These are phyloP conservation scores for Tuber indicum DNA, from an alignment of 495 filamentous ascomycete genomes.

Conservation along the genomic window DNA sequence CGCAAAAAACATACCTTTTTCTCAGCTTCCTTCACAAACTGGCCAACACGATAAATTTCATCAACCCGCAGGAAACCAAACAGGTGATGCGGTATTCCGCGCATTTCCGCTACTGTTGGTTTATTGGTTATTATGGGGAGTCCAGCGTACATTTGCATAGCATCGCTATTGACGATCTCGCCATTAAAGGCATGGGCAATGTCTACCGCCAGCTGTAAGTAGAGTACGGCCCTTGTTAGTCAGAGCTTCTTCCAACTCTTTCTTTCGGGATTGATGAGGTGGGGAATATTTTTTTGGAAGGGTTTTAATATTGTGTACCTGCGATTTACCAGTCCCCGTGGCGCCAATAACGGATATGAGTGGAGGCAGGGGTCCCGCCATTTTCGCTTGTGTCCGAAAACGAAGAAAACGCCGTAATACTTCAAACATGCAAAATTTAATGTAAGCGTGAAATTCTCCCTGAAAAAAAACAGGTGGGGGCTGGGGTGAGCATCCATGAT, in stretches of 20 bases:
- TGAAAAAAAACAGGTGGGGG: background rate
- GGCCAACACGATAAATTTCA: slow-evolving; percentile 70
- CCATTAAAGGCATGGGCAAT: slow-evolving; percentile 77
- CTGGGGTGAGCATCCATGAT: background rate
- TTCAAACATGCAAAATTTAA: background rate
- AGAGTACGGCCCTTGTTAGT: background rate
- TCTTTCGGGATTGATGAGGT: slow-evolving; percentile 10
- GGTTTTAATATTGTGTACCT: slow-evolving; percentile 53
- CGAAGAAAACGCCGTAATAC: background rate
- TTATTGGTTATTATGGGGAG: slow-evolving; percentile 96
- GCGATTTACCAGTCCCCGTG: slow-evolving; percentile 96
- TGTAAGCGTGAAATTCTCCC: background rate
- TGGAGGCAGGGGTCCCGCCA: slow-evolving; percentile 43
- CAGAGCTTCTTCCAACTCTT: slow-evolving; percentile 2
- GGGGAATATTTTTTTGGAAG: slow-evolving; percentile 11
- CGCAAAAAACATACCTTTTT: slow-evolving; percentile 44
- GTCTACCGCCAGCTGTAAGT: slow-evolving; percentile 75
- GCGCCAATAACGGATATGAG: slow-evolving; percentile 82
- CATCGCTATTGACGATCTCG: slow-evolving; percentile 96
- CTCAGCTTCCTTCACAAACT: slow-evolving; percentile 63
- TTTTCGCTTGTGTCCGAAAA: background rate
- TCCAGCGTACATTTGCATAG: slow-evolving; percentile 96
- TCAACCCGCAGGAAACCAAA: slow-evolving; percentile 66
- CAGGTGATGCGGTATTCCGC: slow-evolving; percentile 82
- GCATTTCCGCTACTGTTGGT: slow-evolving; percentile 64